Evolutionary conservation across 768 basidiomycete species (phyloP).

Genomic region (Russula olivacea): DNA sequence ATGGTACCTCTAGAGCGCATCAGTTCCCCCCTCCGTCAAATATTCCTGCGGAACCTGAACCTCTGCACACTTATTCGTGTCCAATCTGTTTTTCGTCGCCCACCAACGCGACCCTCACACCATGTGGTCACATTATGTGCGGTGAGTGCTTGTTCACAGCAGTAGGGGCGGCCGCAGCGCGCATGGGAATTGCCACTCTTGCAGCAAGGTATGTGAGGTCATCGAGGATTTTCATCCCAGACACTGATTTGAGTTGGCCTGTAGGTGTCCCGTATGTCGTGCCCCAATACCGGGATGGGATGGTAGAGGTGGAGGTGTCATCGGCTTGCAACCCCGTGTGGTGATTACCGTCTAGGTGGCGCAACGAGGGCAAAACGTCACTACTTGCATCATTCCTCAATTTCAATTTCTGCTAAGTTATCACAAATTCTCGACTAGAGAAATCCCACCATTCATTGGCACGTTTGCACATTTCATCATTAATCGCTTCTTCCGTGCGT

Average conservation of each 20-base stretch:
- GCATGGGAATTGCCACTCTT: constrained; percentile 21
- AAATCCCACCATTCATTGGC: background rate
- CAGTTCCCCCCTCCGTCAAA: background rate
- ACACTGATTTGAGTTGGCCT: background rate
- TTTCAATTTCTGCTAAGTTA: background rate
- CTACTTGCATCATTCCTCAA: background rate
- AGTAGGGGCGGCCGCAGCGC: constrained; percentile 16
- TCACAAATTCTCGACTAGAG: background rate
- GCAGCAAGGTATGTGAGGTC: constrained; percentile 19
- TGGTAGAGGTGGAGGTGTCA: constrained; percentile 25
- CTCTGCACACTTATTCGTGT: constrained; percentile 22
- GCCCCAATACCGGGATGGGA: constrained; percentile 24
- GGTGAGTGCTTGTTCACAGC: constrained; percentile 26
- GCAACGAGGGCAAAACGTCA: background rate
- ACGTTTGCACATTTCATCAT: background rate
- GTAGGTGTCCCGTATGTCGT: constrained; percentile 26
- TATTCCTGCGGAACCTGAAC: constrained; percentile 12
- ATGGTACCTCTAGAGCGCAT: background rate
- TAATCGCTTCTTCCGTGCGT: background rate
- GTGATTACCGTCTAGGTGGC: constrained; percentile 18
- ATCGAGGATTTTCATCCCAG: background rate
- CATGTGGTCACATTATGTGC: constrained; percentile 26
- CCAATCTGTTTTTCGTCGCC: constrained; percentile 25
- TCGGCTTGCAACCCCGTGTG: constrained; percentile 24
- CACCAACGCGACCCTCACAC: constrained; percentile 24